These are phyloP conservation scores for Cordyceps cicadae DNA, from an alignment of 2,329 filamentous ascomycete genomes.

Conservation along the genomic window DNA sequence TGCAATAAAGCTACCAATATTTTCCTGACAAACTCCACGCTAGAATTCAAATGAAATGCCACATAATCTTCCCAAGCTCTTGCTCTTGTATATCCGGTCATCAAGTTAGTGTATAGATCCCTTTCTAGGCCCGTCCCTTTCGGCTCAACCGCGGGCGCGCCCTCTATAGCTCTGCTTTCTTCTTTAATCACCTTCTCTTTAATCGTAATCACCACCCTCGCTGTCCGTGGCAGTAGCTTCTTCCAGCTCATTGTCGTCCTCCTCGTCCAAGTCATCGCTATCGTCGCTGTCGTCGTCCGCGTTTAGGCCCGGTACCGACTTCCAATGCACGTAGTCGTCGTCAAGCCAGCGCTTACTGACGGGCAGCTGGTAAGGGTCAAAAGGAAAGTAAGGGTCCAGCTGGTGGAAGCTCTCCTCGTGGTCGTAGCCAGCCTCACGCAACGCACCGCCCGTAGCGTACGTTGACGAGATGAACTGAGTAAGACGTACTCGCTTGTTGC, in stretches of 20 bases:
- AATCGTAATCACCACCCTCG: conserved; percentile 34
- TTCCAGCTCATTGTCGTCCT: conserved; percentile 35
- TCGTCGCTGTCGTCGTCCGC: conserved; percentile 48
- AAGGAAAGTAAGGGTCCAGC: conserved; percentile 91
- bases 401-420: conserved; percentile 73
- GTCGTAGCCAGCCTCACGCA: conserved; percentile 40
- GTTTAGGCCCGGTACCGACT: conserved; percentile 61
- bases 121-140: not conserved
- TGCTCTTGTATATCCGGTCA: not conserved
- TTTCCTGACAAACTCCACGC: conserved; percentile 3
- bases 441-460: conserved; percentile 45
- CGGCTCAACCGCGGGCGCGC: not conserved
- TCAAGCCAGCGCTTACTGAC: conserved; percentile 83
- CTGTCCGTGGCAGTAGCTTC: conserved; percentile 46
- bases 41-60: conserved; percentile 5
- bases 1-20: conserved; percentile 4
- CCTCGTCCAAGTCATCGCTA: conserved; percentile 42
- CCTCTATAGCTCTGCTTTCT: not conserved
- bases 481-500: conserved; percentile 82
- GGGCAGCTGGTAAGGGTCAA: conserved; percentile 90
- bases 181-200: conserved; percentile 17
- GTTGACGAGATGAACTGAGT: conserved; percentile 57
- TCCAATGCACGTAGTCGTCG: conserved; percentile 75
- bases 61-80: not conserved
- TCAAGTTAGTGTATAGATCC: not conserved